Evolutionary conservation across 208 protist genomes (phyloP), one percentile per base, ranked within the genome.

Genomic region (Wallacemonas sp.): DNA sequence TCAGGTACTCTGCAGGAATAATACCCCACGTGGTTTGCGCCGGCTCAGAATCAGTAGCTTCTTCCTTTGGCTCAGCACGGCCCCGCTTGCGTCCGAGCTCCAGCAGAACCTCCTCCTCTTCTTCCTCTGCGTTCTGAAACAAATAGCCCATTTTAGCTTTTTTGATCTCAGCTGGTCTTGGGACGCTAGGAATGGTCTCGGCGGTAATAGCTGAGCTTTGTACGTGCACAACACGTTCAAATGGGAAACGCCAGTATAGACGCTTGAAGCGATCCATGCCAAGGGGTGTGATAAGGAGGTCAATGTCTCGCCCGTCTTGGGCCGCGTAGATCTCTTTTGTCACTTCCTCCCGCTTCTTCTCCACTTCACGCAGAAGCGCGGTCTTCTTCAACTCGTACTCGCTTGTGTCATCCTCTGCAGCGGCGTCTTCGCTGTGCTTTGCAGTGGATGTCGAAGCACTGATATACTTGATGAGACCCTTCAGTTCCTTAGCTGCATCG

Each of bases 191-290:
- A 6, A 75, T 17, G 0, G 88, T 79, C 24, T 88, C 80, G 22
- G 62, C 42, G 0, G 51, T n/a, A 0, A 53, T 17, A 5, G 70
- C 67, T 2, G 83, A 78, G 11, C 75, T 77, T 53, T 96, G 91
- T 31, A 96, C 91, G 28, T 70, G 58, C 14, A 96, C 62, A 39
- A 67, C 55, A 1, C 80, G 71, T 42, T 91, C 79, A 34, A 93
- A 64, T 12, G 91, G 91, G 49, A 96, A 91, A 6, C 85, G 80
- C 89, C 91, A 96, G 75, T 92, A 96, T 19, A 96, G 61, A 17
- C 91, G 86, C 4, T 76, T 70, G 64, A 90, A 95, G 33, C 91
- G 91, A 62, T 96, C 91, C 78, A 82, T 85, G 17, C 91, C 91
- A 22, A 96, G 67, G 2, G 91, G 88, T 28, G 73, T 63, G 28